These are phyloP conservation scores for Phialophora chinensis DNA, from an alignment of 2,329 filamentous ascomycete species.

Conservation along the genomic window DNA sequence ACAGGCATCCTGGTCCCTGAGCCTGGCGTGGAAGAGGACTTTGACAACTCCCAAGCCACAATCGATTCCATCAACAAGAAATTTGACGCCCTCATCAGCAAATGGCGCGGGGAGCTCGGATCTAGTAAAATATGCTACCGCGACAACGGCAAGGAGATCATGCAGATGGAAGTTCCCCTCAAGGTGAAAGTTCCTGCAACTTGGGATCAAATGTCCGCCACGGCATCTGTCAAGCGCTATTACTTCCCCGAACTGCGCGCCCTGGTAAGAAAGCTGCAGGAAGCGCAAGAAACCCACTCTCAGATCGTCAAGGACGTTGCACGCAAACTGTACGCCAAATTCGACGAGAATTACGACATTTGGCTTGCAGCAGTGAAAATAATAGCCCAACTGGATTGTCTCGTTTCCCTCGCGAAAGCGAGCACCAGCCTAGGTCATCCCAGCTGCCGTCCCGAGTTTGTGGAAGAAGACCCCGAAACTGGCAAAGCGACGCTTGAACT, in stretches of 20 bases:
- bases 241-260: conserved; percentile 84
- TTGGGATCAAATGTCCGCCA: conserved; percentile 98
- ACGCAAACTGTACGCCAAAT: conserved; percentile 80
- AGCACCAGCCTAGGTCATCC: conserved; percentile 83
- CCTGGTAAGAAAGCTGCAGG: conserved; percentile 85
- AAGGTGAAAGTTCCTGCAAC: conserved; percentile 82
- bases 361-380: conserved; percentile 93
- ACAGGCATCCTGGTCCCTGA: conserved; percentile 84
- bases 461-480: conserved; percentile 67
- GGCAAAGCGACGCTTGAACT: conserved; percentile 84
- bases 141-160: conserved; percentile 95
- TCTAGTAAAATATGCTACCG: conserved; percentile 75
- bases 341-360: conserved; percentile 81
- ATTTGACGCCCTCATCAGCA: conserved; percentile 72
- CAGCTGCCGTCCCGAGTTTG: conserved; percentile 85
- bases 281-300: conserved; percentile 90
- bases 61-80: conserved; percentile 78
- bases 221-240: conserved; percentile 86
- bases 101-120: conserved; percentile 74
- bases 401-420: conserved; percentile 89
- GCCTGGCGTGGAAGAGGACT: conserved; percentile 86
- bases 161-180: conserved; percentile 86
- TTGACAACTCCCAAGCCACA: conserved; percentile 78
- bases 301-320: conserved; percentile 90
- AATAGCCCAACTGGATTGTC: conserved; percentile 88